phyloP scores from a whole-genome alignment of 768 basidiomycete genomes.

The Mycena maculata region DNA sequence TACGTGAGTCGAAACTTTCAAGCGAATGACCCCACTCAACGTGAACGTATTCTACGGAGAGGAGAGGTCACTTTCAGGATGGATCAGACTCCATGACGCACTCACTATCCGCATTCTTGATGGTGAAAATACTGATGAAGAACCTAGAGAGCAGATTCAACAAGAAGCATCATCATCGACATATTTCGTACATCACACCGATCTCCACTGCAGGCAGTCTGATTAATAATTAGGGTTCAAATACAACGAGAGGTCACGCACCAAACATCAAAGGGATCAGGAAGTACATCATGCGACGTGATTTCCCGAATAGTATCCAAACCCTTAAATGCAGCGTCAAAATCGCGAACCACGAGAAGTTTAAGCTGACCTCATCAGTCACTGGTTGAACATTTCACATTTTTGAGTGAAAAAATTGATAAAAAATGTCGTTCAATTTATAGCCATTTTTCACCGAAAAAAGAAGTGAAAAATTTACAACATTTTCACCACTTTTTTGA shows the following conservation, averaged over 20 bases:
- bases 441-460: too few relatives aligned
- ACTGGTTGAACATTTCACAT: too few relatives aligned
- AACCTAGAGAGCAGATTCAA: background rate
- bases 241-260: background rate
- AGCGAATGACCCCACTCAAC: background rate
- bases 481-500: too few relatives aligned
- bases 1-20: too few relatives aligned
- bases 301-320: constrained; percentile 20
- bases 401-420: too few relatives aligned
- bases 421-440: too few relatives aligned
- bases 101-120: constrained; percentile 3
- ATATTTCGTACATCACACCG: constrained; percentile 6
- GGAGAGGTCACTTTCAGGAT: too few relatives aligned
- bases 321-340: background rate
- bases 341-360: background rate
- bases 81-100: too few relatives aligned
- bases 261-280: constrained; percentile 16
- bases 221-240: background rate
- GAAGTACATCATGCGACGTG: constrained; percentile 14
- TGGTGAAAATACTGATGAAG: constrained; percentile 11
- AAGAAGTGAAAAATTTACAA: too few relatives aligned
- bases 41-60: constrained; percentile 26
- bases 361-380: constrained; percentile 1
- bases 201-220: background rate
- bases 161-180: too few relatives aligned